phyloP scores from a whole-genome alignment of 768 basidiomycete species.

The Roridomyces roridus region DNA sequence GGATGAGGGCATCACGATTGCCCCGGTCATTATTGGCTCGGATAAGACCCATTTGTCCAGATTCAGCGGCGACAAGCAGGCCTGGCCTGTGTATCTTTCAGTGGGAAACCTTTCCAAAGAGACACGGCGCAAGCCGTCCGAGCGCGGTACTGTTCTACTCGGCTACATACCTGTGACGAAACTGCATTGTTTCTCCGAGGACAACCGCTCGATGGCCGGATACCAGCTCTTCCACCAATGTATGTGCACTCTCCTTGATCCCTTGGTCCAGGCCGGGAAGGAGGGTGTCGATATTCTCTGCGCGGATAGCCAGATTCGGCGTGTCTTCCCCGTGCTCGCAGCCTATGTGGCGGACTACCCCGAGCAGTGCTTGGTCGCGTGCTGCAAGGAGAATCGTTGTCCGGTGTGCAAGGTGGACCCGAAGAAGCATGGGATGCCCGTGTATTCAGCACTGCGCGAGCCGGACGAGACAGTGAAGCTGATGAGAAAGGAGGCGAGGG shows the following conservation, averaged over 20 bases:
- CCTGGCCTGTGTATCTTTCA: conserved; percentile 43
- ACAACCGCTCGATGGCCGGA: conserved; percentile 18
- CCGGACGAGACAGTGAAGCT: conserved; percentile 15
- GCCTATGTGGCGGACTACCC: conserved; percentile 21
- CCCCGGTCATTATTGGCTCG: conserved; percentile 38
- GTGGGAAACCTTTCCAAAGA: conserved; percentile 38
- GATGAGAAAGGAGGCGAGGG: conserved; percentile 24
- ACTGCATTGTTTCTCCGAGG: conserved; percentile 30
- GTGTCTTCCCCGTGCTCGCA: conserved; percentile 15
- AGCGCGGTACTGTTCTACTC: conserved; percentile 34
- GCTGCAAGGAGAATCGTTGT: conserved; percentile 22
- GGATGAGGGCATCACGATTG: conserved; percentile 23
- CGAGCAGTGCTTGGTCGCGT: conserved; percentile 12
- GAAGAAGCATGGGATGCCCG: conserved; percentile 23
- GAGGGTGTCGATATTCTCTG: conserved; percentile 24
- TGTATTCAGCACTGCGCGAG: conserved; percentile 5
- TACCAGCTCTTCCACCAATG: conserved; percentile 42
- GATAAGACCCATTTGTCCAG: conserved; percentile 41
- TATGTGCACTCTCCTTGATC: conserved; percentile 31
- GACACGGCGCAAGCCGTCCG: conserved; percentile 28
- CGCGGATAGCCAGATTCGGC: conserved; percentile 1
- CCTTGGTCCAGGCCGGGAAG: conserved; percentile 24
- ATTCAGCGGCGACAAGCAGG: conserved; percentile 37
- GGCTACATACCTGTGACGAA: conserved; percentile 42
- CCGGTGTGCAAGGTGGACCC: conserved; percentile 1